phyloP scores from a whole-genome alignment of 331 rosid species.

The Cydonia oblonga region DNA sequence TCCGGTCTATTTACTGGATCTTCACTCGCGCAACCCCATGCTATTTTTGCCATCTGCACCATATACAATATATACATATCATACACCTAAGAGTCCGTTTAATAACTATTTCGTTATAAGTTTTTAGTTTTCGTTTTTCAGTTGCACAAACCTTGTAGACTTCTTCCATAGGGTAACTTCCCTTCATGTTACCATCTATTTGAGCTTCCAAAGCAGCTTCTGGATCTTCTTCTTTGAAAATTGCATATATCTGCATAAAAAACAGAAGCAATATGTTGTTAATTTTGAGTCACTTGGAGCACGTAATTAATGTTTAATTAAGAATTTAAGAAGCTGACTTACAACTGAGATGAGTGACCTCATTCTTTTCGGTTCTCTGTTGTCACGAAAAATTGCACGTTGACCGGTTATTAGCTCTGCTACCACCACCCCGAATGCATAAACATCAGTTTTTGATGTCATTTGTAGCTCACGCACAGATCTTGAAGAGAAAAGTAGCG shows the following conservation, averaged over 20 bases:
- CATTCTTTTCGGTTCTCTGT: slow-evolving; percentile 3
- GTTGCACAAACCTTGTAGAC: slow-evolving; percentile 10
- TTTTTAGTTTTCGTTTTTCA: background rate
- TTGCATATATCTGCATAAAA: background rate
- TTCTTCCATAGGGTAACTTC: slow-evolving; percentile 12
- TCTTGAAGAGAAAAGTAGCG: background rate
- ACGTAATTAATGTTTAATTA: background rate
- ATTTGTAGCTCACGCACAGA: slow-evolving; percentile 9
- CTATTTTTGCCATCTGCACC: slow-evolving; percentile 10
- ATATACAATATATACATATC: background rate
- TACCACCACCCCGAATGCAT: slow-evolving; percentile 11
- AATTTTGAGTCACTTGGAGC: background rate
- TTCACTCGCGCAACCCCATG: background rate
- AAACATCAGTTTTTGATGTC: slow-evolving; percentile 12
- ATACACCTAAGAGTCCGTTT: background rate
- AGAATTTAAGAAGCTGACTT: background rate
- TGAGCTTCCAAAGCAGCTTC: slow-evolving; percentile 10
- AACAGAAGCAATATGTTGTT: background rate
- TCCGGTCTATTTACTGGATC: slow-evolving; percentile 11
- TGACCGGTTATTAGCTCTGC: slow-evolving; percentile 12
- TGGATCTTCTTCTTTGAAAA: slow-evolving; percentile 4
- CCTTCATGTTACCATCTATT: slow-evolving; percentile 8
- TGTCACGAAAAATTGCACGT: slow-evolving; percentile 2
- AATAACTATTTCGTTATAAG: no score
- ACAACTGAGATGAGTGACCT: slow-evolving; percentile 6